Evolutionary conservation across 2,329 filamentous ascomycete species (phyloP).

Genomic region (Fusarium aywerte): DNA sequence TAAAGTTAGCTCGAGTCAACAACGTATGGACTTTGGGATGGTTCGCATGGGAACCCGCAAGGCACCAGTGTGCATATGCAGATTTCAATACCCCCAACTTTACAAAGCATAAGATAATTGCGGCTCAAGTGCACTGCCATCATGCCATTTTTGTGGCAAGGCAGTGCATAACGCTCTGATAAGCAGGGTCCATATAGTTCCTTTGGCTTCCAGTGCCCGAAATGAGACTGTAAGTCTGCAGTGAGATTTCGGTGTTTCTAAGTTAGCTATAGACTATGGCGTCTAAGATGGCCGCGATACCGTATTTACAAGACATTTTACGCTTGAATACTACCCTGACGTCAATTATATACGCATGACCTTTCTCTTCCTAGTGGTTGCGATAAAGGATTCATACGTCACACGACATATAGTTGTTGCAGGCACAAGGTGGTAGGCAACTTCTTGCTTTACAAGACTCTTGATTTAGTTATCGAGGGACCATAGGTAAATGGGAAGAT

Average conservation of each 20-base stretch:
- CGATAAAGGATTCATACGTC: background rate
- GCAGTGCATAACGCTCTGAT: slow-evolving; percentile 6
- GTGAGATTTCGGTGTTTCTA: background rate
- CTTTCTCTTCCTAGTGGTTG: background rate
- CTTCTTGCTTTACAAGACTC: background rate
- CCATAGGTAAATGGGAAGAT: slow-evolving; percentile 7
- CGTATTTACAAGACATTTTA: slow-evolving; percentile 21
- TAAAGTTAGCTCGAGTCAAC: slow-evolving; percentile 3
- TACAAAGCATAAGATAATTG: slow-evolving; percentile 21
- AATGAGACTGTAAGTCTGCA: background rate
- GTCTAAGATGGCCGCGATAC: background rate
- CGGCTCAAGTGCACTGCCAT: slow-evolving; percentile 21
- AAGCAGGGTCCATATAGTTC: slow-evolving; percentile 1
- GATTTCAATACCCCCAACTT: slow-evolving; percentile 1
- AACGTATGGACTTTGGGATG: background rate
- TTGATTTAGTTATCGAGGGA: background rate
- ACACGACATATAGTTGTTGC: slow-evolving; percentile 17
- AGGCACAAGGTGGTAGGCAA: background rate
- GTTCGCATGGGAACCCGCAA: slow-evolving; percentile 27
- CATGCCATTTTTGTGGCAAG: slow-evolving; percentile 25
- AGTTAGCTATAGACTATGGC: background rate
- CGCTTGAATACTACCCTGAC: slow-evolving; percentile 18
- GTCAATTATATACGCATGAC: slow-evolving; percentile 10
- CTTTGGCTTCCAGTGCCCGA: background rate
- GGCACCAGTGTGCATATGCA: slow-evolving; percentile 15